phyloP scores from a whole-genome alignment of 2,329 filamentous ascomycete genomes.

The Colletotrichum euphorbiae region DNA sequence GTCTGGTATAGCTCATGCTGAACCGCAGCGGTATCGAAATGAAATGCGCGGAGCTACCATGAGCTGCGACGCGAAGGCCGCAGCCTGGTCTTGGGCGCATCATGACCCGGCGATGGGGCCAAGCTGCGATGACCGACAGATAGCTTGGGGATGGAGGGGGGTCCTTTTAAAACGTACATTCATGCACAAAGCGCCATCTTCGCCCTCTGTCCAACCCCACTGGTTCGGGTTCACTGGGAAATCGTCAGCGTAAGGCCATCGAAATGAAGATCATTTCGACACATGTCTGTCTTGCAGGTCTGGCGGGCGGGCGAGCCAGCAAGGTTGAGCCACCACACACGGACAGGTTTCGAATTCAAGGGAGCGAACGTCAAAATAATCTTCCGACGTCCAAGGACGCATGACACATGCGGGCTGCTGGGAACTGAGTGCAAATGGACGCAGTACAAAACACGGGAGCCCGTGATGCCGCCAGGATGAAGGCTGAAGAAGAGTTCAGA shows the following conservation, averaged over 20 bases:
- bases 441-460: conserved; percentile 26
- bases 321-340: not conserved
- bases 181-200: conserved; percentile 60
- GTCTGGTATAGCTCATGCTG: not conserved
- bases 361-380: conserved; percentile 31
- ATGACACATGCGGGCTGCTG: not conserved
- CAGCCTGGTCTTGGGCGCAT: not conserved
- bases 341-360: conserved; percentile 36
- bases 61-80: not conserved
- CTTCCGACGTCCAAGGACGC: not conserved
- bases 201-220: conserved; percentile 58
- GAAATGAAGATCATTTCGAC: not conserved
- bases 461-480: conserved; percentile 15
- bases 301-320: not conserved
- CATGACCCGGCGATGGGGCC: conserved; percentile 24
- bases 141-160: conserved; percentile 12
- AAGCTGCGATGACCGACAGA: conserved; percentile 6
- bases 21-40: too few relatives aligned
- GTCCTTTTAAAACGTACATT: conserved; percentile 56
- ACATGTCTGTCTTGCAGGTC: not conserved
- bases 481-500: conserved; percentile 13
- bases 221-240: conserved; percentile 66
- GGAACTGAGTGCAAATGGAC: not conserved
- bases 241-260: conserved; percentile 26
- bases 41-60: too few relatives aligned